These are phyloP conservation scores for Microdochium paspali DNA, from an alignment of 2,329 filamentous ascomycete species.

Conservation along the genomic window DNA sequence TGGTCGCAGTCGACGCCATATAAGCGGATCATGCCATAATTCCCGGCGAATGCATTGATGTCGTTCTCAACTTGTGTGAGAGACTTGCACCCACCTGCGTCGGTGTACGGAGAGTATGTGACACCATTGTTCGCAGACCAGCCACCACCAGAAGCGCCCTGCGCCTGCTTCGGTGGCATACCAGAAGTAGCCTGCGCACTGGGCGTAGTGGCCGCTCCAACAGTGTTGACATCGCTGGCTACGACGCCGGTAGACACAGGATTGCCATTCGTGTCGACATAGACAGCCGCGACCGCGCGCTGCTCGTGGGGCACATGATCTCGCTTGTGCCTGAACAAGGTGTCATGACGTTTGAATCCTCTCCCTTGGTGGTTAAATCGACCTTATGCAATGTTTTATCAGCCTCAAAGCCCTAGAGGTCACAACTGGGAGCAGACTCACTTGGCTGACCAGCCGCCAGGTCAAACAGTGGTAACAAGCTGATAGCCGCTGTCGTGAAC, in stretches of 20 bases:
- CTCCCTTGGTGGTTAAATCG: conserved; percentile 12
- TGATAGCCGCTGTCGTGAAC: conserved; percentile 23
- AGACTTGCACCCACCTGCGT: conserved; percentile 56
- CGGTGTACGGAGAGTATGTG: conserved; percentile 39
- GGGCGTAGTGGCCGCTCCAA: conserved; percentile 7
- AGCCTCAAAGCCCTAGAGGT: too few species aligned
- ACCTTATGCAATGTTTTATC: conserved; percentile 2
- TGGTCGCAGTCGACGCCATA: conserved; percentile 78
- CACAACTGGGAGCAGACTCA: too few species aligned
- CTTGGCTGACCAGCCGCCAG: conserved; percentile 31
- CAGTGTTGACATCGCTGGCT: conserved; percentile 23
- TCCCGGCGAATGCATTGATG: conserved; percentile 40
- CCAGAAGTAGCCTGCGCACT: too few species aligned
- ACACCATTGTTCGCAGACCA: conserved; percentile 22
- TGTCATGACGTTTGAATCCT: not conserved
- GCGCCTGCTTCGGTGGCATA: too few species aligned
- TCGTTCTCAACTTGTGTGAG: conserved; percentile 54
- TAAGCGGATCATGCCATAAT: conserved; percentile 58
- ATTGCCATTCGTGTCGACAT: conserved; percentile 48
- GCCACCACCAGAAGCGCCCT: not conserved
- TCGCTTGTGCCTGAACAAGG: not conserved
- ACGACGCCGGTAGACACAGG: too few species aligned
- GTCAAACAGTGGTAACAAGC: conserved; percentile 26
- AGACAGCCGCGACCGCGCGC: conserved; percentile 37
- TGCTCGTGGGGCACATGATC: not conserved